Percentiles rank a stretch among this genome's conserved stretches.
Evolutionary conservation across 805 yeast species (phyloP).

Genomic region (Candida maesae): DNA sequence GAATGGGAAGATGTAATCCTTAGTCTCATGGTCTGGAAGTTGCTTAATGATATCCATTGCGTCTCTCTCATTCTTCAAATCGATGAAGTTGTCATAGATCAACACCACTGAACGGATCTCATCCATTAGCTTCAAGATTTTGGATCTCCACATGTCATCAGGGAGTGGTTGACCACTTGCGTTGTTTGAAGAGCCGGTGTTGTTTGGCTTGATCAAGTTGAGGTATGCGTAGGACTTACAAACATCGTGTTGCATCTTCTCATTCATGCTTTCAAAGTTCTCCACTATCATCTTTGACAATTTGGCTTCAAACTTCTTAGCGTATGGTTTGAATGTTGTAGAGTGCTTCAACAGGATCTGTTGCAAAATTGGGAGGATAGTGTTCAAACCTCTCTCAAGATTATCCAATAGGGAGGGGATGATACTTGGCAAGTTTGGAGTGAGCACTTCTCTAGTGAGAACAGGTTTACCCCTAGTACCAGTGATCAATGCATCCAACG

Average conservation of each 20-base stretch:
- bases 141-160: slow-evolving; percentile 44
- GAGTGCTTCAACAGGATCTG: slow-evolving; percentile 53
- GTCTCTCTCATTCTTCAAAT: slow-evolving; percentile 53
- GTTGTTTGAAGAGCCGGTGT: slow-evolving; percentile 21
- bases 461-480: slow-evolving; percentile 76
- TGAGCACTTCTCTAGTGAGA: slow-evolving; percentile 74
- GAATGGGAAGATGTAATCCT: slow-evolving; percentile 38
- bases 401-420: slow-evolving; percentile 50
- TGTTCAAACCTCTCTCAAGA: slow-evolving; percentile 32
- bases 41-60: slow-evolving; percentile 35
- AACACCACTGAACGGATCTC: slow-evolving; percentile 53
- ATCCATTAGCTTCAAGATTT: slow-evolving; percentile 43
- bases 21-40: slow-evolving; percentile 34
- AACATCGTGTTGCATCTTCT: slow-evolving; percentile 36
- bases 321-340: slow-evolving; percentile 79
- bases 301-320: slow-evolving; percentile 52
- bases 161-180: slow-evolving; percentile 32
- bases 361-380: slow-evolving; percentile 38
- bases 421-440: slow-evolving; percentile 69
- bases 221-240: slow-evolving; percentile 51
- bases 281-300: slow-evolving; percentile 34
- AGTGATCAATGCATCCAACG: slow-evolving; percentile 30
- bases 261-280: slow-evolving; percentile 38
- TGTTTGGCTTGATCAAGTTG: slow-evolving; percentile 46
- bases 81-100: slow-evolving; percentile 58